These are phyloP conservation scores for Buxus sempervirens DNA, from an alignment of 164 flowering plant genomes.

Conservation along the genomic window DNA sequence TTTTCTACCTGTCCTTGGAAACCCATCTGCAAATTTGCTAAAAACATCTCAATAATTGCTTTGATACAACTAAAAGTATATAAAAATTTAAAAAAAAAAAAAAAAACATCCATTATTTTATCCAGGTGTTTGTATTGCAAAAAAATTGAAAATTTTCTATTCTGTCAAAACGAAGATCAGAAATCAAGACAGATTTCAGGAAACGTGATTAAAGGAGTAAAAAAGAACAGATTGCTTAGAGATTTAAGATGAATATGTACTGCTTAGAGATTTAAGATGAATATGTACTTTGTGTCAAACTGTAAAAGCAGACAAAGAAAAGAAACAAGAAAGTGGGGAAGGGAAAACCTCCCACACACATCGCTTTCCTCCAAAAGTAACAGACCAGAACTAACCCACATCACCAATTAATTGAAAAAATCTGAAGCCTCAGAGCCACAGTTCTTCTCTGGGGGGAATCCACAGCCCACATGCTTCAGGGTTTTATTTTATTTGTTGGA, in stretches of 20 bases:
- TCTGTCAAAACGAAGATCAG: too few relatives aligned
- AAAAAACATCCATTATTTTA: background rate
- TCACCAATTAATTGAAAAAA: slow-evolving; percentile 14
- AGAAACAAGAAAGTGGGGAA: slow-evolving; percentile 5
- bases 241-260: too few relatives aligned
- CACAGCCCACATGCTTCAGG: slow-evolving; percentile 18
- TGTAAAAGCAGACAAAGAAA: background rate
- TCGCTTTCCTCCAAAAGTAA: slow-evolving; percentile 39
- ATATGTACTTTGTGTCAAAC: background rate
- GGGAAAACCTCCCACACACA: slow-evolving; percentile 19
- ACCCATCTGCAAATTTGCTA: background rate
- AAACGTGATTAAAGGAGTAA: too few relatives aligned
- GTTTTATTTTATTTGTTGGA: background rate
- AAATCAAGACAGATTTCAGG: too few relatives aligned
- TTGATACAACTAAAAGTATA: too few relatives aligned
- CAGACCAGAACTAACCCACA: slow-evolving; percentile 20
- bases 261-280: too few relatives aligned
- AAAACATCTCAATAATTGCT: background rate
- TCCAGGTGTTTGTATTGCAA: too few relatives aligned
- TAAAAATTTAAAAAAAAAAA: too few relatives aligned
- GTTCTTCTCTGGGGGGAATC: slow-evolving; percentile 22
- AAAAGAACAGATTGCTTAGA: too few relatives aligned
- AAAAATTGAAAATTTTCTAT: too few relatives aligned
- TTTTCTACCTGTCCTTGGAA: slow-evolving; percentile 1
- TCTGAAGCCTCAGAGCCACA: slow-evolving; percentile 10